These are phyloP conservation scores for Chaetomium tenue DNA, from an alignment of 495 filamentous ascomycete species.

Conservation along the genomic window DNA sequence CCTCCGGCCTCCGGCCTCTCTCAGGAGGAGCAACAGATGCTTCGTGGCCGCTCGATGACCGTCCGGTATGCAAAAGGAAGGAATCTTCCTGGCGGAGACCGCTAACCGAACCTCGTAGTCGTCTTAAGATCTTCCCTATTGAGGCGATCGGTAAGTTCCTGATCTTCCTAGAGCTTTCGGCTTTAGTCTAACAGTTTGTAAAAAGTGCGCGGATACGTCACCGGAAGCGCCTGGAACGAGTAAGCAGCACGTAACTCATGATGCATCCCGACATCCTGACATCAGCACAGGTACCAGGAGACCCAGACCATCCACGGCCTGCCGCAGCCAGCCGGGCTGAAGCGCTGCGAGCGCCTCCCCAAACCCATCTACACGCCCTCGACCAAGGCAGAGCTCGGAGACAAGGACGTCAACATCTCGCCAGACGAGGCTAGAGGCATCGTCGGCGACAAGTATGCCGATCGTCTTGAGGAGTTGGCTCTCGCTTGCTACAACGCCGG, in stretches of 20 bases:
- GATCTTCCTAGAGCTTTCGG: background rate
- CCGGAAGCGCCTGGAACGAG: conserved; percentile 87
- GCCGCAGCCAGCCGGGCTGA: conserved; percentile 61
- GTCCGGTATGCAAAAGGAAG: conserved; percentile 46
- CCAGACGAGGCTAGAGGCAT: conserved; percentile 65
- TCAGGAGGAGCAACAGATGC: conserved; percentile 45
- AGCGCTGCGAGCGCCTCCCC: conserved; percentile 70
- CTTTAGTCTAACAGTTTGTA: background rate
- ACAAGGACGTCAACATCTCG: conserved; percentile 89
- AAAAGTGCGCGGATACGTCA: conserved; percentile 84
- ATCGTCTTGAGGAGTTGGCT: conserved; percentile 68
- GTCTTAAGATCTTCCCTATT: conserved; percentile 76
- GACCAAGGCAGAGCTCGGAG: conserved; percentile 83
- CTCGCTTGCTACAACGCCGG: conserved; percentile 72
- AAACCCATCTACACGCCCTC: conserved; percentile 79
- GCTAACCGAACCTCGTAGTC: conserved; percentile 33
- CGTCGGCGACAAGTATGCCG: conserved; percentile 72
- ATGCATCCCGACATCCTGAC: background rate
- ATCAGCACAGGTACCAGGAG: conserved; percentile 44
- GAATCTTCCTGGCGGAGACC: too few relatives aligned
- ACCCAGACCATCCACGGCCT: conserved; percentile 81
- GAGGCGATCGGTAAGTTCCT: conserved; percentile 56
- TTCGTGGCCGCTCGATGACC: conserved; percentile 75
- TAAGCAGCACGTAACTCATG: background rate
- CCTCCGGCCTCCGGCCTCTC: conserved; percentile 53